Conservation (phyloP, 2,329 filamentous ascomycete species). For the Ceratocystis eucalypticola region DNA sequence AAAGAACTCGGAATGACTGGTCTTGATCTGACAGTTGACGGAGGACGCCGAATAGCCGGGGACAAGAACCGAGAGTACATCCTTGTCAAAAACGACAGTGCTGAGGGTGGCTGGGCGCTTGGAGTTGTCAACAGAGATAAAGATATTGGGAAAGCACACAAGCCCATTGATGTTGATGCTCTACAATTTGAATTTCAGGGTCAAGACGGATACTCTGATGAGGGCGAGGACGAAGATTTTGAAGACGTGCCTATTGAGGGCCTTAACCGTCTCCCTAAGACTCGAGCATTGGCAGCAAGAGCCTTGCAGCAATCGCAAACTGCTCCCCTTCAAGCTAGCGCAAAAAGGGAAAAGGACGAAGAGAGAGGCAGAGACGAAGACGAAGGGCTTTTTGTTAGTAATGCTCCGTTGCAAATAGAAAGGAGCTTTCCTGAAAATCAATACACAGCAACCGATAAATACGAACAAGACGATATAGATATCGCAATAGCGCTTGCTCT, state of each 20-base stretch:
- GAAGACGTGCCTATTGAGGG: slow-evolving; percentile 90
- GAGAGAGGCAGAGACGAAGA: slow-evolving; percentile 21
- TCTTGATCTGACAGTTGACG: slow-evolving; percentile 52
- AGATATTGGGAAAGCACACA: slow-evolving; percentile 63
- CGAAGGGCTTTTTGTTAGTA: slow-evolving; percentile 42
- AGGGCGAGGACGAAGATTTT: slow-evolving; percentile 66
- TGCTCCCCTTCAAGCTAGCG: slow-evolving; percentile 21
- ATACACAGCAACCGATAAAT: slow-evolving; percentile 19
- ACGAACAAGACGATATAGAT: slow-evolving; percentile 48
- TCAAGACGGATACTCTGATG: slow-evolving; percentile 45
- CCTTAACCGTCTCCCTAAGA: slow-evolving; percentile 66
- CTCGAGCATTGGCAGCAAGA: slow-evolving; percentile 9
- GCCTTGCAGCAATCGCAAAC: slow-evolving; percentile 21
- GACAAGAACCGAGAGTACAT: slow-evolving; percentile 92
- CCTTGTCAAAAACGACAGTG: slow-evolving; percentile 85
- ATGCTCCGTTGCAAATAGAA: slow-evolving; percentile 21
- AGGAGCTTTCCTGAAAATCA: slow-evolving; percentile 29
- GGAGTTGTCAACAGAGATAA: slow-evolving; percentile 84
- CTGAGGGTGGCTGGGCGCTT: slow-evolving; percentile 89
- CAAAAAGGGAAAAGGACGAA: slow-evolving; percentile 20
- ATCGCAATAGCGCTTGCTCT: slow-evolving; percentile 78
- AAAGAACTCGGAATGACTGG: slow-evolving; percentile 80
- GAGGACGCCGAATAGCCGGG: slow-evolving; percentile 56
- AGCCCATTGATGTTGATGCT: slow-evolving; percentile 82
- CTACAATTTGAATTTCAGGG: slow-evolving; percentile 43